phyloP scores from a whole-genome alignment of 495 filamentous ascomycete genomes.

The Tuber borchii region DNA sequence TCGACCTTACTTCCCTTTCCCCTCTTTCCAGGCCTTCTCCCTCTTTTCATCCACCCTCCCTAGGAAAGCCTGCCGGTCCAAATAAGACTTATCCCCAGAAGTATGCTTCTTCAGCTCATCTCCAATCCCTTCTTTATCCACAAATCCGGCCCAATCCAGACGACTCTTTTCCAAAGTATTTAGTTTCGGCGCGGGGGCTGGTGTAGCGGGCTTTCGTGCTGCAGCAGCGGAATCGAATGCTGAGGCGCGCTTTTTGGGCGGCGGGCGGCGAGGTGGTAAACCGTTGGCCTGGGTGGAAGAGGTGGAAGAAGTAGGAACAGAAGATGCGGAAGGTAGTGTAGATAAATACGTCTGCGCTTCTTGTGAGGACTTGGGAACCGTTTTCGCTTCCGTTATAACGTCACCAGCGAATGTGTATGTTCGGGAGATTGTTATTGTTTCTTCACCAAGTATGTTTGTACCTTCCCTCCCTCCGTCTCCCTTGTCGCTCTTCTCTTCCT shows the following conservation, averaged over 20 bases:
- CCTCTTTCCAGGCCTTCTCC: conserved; percentile 47
- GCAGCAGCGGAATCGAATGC: conserved; percentile 70
- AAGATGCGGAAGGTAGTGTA: conserved; percentile 47
- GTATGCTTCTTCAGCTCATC: conserved; percentile 82
- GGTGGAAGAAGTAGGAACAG: conserved; percentile 37
- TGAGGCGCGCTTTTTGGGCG: conserved; percentile 64
- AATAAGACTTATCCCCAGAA: conserved; percentile 74
- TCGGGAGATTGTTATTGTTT: conserved; percentile 67
- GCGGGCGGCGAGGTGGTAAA: conserved; percentile 54
- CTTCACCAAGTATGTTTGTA: conserved; percentile 28
- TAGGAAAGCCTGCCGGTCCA: conserved; percentile 82
- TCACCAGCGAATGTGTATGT: conserved; percentile 90
- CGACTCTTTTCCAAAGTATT: conserved; percentile 94
- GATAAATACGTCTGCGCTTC: conserved; percentile 73
- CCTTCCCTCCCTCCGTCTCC: conserved; percentile 10
- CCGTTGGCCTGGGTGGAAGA: conserved; percentile 27
- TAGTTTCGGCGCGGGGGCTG: conserved; percentile 66
- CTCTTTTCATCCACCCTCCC: conserved; percentile 67
- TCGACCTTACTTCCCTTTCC: conserved; percentile 27
- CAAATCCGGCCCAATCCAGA: conserved; percentile 90
- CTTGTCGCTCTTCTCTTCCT: conserved; percentile 12
- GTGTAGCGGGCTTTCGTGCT: conserved; percentile 41
- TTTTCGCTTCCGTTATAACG: conserved; percentile 71
- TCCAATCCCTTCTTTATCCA: conserved; percentile 83
- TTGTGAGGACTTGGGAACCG: conserved; percentile 68